Evolutionary conservation across 495 filamentous ascomycete species (phyloP).

Genomic region (Aspergillus ellipticus): DNA sequence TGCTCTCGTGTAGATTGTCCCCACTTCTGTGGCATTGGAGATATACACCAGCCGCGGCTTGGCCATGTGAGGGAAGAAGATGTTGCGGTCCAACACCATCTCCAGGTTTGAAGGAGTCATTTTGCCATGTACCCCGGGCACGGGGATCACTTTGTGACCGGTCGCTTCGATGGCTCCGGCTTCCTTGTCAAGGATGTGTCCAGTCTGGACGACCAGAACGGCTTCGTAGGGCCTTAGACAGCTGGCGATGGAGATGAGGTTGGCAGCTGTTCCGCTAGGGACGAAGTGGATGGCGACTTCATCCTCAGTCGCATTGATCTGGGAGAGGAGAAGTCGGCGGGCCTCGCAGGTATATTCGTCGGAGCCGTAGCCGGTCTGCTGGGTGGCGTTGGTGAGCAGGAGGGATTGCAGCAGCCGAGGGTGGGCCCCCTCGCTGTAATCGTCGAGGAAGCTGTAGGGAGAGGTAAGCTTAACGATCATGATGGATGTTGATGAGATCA

Average conservation of each 20-base stretch:
- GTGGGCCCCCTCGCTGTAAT: constrained; percentile 46
- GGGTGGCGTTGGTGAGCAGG: constrained; percentile 33
- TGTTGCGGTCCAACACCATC: constrained; percentile 33
- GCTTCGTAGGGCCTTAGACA: constrained; percentile 43
- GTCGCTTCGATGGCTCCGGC: constrained; percentile 45
- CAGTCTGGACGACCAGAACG: constrained; percentile 37
- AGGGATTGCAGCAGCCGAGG: constrained; percentile 43
- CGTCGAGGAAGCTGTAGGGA: constrained; percentile 43
- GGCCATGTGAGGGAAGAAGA: constrained; percentile 43
- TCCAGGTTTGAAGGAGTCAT: constrained; percentile 36
- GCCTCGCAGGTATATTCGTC: constrained; percentile 36
- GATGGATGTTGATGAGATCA: too few species aligned
- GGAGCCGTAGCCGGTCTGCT: constrained; percentile 40
- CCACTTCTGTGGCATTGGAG: constrained; percentile 42
- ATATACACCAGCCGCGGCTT: constrained; percentile 44
- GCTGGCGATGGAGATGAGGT: constrained; percentile 43
- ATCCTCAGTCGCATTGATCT: constrained; percentile 27
- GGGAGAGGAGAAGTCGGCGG: constrained; percentile 28
- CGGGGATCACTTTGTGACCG: constrained; percentile 43
- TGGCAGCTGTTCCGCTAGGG: constrained; percentile 42
- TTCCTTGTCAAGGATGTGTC: constrained; percentile 43
- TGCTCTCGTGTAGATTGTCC: constrained; percentile 36
- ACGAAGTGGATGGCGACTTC: constrained; percentile 45
- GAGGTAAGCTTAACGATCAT: constrained; percentile 12
- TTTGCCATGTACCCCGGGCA: constrained; percentile 37